Evolutionary conservation across 345 rosid genomes (phyloP).

Genomic region (Aquilaria yunnanensis): DNA sequence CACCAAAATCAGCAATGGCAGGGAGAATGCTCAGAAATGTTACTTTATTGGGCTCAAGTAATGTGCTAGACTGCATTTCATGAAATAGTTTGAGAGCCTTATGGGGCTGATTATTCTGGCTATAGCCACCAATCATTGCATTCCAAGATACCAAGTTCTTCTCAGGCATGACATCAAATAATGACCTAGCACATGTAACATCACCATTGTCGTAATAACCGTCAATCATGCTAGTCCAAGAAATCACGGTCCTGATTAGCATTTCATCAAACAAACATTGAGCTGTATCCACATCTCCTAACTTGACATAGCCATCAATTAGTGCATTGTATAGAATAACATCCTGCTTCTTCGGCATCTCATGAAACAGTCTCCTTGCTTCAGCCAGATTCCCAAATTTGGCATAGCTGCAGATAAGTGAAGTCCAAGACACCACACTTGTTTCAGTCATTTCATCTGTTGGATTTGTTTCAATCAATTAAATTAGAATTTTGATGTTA

Average conservation of each 20-base stretch:
- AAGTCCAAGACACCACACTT: constrained; percentile 75
- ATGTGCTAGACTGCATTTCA: constrained; percentile 45
- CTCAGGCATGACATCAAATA: constrained; percentile 68
- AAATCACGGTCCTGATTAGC: constrained; percentile 48
- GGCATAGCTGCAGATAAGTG: constrained; percentile 50
- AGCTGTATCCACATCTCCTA: constrained; percentile 53
- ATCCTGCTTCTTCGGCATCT: constrained; percentile 50
- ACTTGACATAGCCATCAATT: constrained; percentile 64
- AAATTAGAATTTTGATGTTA: no score
- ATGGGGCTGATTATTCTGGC: constrained; percentile 56
- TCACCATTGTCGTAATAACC: constrained; percentile 57
- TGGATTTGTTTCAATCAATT: no score
- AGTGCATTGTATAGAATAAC: constrained; percentile 46
- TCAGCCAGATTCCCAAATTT: constrained; percentile 38
- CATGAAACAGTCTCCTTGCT: constrained; percentile 45
- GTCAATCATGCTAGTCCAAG: constrained; percentile 71
- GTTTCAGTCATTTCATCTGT: constrained; percentile 51
- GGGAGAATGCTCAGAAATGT: constrained; percentile 65
- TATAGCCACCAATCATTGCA: constrained; percentile 67
- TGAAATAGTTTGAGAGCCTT: constrained; percentile 63
- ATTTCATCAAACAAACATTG: constrained; percentile 50
- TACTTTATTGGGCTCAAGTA: constrained; percentile 56
- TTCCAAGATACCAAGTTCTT: constrained; percentile 75
- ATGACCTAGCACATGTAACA: constrained; percentile 36
- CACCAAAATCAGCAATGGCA: constrained; percentile 72